Percentiles rank a stretch among this genome's conserved stretches.
phyloP scores from a whole-genome alignment of 139 green algal genomes.

The Pycnococcus provasolii region DNA sequence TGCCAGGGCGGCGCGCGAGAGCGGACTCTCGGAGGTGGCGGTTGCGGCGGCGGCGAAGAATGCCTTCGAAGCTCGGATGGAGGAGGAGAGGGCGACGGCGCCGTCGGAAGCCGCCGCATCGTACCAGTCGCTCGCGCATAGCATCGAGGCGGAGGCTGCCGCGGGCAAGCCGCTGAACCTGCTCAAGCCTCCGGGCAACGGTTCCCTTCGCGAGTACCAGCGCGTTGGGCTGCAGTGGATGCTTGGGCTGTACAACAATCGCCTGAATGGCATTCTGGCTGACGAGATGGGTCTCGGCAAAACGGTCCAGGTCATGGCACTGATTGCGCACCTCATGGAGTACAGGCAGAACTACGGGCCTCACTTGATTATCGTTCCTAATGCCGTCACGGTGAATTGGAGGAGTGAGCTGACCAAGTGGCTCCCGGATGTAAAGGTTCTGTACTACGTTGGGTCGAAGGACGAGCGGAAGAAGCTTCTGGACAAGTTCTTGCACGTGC shows the following conservation, averaged over 20 bases:
- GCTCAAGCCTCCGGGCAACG: slow-evolving; percentile 34
- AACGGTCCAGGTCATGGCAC: slow-evolving; percentile 91
- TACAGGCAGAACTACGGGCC: slow-evolving; percentile 85
- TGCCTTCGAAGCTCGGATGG: background rate
- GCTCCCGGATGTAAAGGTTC: slow-evolving; percentile 59
- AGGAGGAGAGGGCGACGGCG: background rate
- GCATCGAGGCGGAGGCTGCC: slow-evolving; percentile 47
- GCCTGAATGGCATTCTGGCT: slow-evolving; percentile 92
- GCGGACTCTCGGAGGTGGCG: slow-evolving; percentile 37
- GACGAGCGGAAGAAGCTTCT: slow-evolving; percentile 65
- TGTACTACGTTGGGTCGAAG: slow-evolving; percentile 59
- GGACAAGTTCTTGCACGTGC: background rate
- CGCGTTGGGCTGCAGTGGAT: slow-evolving; percentile 88
- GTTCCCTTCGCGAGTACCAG: slow-evolving; percentile 82
- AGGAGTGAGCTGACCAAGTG: slow-evolving; percentile 78
- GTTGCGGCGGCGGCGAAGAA: slow-evolving; percentile 27
- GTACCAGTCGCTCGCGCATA: slow-evolving; percentile 62
- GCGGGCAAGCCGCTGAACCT: slow-evolving; percentile 59
- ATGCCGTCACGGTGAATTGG: slow-evolving; percentile 97
- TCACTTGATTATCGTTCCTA: slow-evolving; percentile 96
- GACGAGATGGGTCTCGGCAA: slow-evolving; percentile 94
- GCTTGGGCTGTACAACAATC: slow-evolving; percentile 89
- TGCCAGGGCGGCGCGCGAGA: background rate
- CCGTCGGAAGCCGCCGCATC: slow-evolving; percentile 12
- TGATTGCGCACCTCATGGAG: slow-evolving; percentile 91